Evolutionary conservation across 768 basidiomycete species (phyloP).

Genomic region (Strobilomyces confusus): DNA sequence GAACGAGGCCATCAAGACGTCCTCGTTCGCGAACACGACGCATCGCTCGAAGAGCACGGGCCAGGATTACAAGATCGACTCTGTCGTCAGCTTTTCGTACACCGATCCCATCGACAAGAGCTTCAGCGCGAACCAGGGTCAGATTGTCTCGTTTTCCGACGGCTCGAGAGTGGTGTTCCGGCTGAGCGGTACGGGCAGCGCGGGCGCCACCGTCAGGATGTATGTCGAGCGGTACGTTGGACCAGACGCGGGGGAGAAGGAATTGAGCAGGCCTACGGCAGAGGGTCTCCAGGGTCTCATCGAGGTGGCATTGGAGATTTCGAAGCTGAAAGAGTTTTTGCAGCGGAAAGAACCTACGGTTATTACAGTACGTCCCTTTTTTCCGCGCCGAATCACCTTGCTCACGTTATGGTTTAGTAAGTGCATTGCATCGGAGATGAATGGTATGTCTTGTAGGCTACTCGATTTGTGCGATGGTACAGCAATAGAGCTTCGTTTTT

Average conservation of each 20-base stretch:
- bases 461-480: conserved; percentile 15
- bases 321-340: conserved; percentile 82
- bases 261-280: conserved; percentile 70
- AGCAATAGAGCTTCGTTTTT: conserved; percentile 12
- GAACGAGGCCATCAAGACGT: conserved; percentile 62
- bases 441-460: background rate
- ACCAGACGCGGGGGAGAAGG: conserved; percentile 61
- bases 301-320: conserved; percentile 85
- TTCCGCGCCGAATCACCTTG: conserved; percentile 2
- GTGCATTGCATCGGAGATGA: background rate
- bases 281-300: conserved; percentile 94
- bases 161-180: conserved; percentile 95
- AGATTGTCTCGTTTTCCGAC: conserved; percentile 87
- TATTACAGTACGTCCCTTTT: conserved; percentile 67
- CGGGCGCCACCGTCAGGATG: conserved; percentile 93
- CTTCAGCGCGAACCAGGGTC: conserved; percentile 92
- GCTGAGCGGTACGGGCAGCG: conserved; percentile 92
- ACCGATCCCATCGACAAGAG: conserved; percentile 97
- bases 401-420: conserved; percentile 15
- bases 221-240: conserved; percentile 93
- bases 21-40: conserved; percentile 63
- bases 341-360: conserved; percentile 91
- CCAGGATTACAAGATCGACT: conserved; percentile 71
- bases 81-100: conserved; percentile 88
- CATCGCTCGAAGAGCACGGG: conserved; percentile 65